Percentiles rank a stretch among this genome's conserved stretches.
These are phyloP conservation scores for Cladorrhinum sp. DNA, from an alignment of 2,329 filamentous ascomycete species.

Conservation along the genomic window DNA sequence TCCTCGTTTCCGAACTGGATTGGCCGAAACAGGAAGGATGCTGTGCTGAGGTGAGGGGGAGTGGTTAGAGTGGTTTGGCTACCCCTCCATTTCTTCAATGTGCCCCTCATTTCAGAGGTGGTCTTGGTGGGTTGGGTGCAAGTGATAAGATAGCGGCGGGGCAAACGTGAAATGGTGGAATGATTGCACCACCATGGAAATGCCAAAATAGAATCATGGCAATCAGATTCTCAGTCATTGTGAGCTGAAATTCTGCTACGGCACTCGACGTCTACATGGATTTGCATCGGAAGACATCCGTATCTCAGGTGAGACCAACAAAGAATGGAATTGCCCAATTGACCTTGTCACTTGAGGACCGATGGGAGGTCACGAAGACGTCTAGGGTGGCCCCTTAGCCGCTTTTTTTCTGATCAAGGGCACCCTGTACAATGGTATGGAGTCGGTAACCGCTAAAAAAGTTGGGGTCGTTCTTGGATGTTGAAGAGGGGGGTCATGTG, in stretches of 20 bases:
- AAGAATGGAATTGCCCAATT: not conserved
- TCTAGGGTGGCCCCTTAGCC: not conserved
- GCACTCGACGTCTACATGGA: not conserved
- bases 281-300: not conserved
- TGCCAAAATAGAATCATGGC: conserved; percentile 1
- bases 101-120: conserved; percentile 8
- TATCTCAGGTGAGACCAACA: not conserved
- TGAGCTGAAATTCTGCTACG: not conserved
- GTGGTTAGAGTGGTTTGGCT: not conserved
- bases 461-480: conserved; percentile 2
- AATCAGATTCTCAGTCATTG: not conserved
- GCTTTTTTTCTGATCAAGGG: not conserved
- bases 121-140: conserved; percentile 3
- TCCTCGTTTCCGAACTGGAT: not conserved
- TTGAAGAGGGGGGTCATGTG: conserved; percentile 10
- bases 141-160: conserved; percentile 25
- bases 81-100: conserved; percentile 13
- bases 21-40: conserved; percentile 16
- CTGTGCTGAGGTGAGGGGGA: conserved; percentile 3
- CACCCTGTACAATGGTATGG: not conserved
- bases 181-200: not conserved
- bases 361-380: conserved; percentile 1
- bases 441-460: not conserved
- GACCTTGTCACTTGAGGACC: conserved; percentile 6
- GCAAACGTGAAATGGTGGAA: not conserved